Percentiles rank a stretch among this genome's conserved stretches.
phyloP scores from a whole-genome alignment of 352 stramenopile species.

The Thalassiosira oceanica region DNA sequence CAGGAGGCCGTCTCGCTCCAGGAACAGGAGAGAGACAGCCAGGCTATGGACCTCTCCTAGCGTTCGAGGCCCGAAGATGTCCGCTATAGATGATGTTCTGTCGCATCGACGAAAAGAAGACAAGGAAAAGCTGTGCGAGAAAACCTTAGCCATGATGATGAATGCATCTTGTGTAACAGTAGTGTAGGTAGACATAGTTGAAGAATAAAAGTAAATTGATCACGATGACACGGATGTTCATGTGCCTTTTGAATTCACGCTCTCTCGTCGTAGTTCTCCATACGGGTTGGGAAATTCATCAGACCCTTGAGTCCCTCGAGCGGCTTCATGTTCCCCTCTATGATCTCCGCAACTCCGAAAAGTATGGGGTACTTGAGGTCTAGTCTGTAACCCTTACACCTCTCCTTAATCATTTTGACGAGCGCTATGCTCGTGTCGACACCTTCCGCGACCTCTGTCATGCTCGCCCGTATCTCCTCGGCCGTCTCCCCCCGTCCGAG shows the following conservation, averaged over 20 bases:
- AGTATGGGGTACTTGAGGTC: conserved; percentile 87
- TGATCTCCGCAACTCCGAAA: conserved; percentile 84
- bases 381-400: conserved; percentile 82
- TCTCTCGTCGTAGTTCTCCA: conserved; percentile 81
- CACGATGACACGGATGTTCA: too few relatives aligned
- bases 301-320: conserved; percentile 81
- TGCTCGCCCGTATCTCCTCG: conserved; percentile 84
- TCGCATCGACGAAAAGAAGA: too few relatives aligned
- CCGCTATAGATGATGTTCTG: too few relatives aligned
- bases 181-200: too few relatives aligned
- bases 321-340: conserved; percentile 81
- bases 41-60: too few relatives aligned
- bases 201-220: too few relatives aligned
- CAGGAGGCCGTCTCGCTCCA: conserved; percentile 44
- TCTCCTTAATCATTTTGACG: conserved; percentile 82
- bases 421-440: conserved; percentile 91
- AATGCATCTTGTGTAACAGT: too few relatives aligned
- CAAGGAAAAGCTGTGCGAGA: too few relatives aligned
- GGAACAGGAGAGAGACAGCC: conserved; percentile 21
- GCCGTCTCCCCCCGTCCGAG: conserved; percentile 85
- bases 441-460: conserved; percentile 87
- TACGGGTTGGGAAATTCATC: conserved; percentile 84
- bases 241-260: conserved; percentile 25
- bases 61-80: too few relatives aligned
- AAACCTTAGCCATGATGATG: too few relatives aligned